Percentiles rank a stretch among this genome's conserved stretches.
Evolutionary conservation across 768 basidiomycete genomes (phyloP).

Genomic region (Trametes elegans): DNA sequence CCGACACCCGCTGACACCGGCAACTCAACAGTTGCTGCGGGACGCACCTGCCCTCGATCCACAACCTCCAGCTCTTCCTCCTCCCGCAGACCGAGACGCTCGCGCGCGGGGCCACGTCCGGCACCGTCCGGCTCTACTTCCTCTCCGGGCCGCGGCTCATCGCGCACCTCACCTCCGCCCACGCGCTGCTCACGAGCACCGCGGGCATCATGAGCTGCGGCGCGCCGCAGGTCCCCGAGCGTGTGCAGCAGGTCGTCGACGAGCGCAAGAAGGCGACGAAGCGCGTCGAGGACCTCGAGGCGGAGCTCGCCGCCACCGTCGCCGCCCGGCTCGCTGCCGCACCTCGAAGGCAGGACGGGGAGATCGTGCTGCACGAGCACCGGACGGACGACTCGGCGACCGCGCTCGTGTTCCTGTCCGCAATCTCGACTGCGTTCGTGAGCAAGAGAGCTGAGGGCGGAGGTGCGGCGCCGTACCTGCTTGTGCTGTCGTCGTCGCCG

Average conservation of each 20-base stretch:
- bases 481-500: constrained; percentile 63
- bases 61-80: constrained; percentile 70
- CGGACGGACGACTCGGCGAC: constrained; percentile 61
- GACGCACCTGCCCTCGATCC: constrained; percentile 78
- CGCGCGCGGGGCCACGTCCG: constrained; percentile 53
- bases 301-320: constrained; percentile 57
- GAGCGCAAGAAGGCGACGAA: constrained; percentile 67
- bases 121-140: constrained; percentile 75
- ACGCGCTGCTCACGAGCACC: constrained; percentile 52
- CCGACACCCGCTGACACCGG: neutral
- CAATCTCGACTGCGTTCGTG: constrained; percentile 49
- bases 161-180: constrained; percentile 55
- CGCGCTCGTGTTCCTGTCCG: constrained; percentile 56
- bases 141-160: constrained; percentile 78
- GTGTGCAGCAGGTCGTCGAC: constrained; percentile 64
- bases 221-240: constrained; percentile 60
- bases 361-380: constrained; percentile 47
- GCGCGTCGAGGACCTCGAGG: constrained; percentile 66
- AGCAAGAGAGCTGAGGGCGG: constrained; percentile 20
- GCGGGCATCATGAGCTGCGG: constrained; percentile 68
- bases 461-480: constrained; percentile 36
- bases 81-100: constrained; percentile 67
- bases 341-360: neutral
- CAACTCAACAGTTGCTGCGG: constrained; percentile 62
- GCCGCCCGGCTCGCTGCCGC: constrained; percentile 33